Conservation (phyloP, 805 yeast species). For the Tetrapisispora pingtungensis region DNA sequence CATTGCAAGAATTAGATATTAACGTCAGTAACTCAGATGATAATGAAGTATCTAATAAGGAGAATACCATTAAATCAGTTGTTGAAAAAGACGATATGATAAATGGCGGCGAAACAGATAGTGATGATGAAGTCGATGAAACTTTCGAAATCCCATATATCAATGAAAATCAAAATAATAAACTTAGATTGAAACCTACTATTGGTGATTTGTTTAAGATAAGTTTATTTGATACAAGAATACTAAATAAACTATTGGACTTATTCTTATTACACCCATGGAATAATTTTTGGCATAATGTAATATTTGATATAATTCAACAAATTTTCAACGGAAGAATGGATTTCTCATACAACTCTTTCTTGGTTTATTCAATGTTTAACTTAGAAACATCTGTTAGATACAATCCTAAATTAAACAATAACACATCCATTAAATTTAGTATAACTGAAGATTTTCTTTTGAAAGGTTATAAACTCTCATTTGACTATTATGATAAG, state of each 20-base stretch:
- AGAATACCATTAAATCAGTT: conserved; percentile 2
- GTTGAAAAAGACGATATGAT: conserved; percentile 27
- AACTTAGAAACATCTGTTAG: conserved; percentile 12
- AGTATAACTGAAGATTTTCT: conserved; percentile 49
- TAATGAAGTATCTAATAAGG: conserved; percentile 14
- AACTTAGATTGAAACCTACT: conserved; percentile 49
- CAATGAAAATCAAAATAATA: conserved; percentile 30
- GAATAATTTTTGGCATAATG: conserved; percentile 96
- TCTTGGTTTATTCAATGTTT: conserved; percentile 38
- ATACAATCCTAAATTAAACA: conserved; percentile 6
- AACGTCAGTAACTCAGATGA: conserved; percentile 7
- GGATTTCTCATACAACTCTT: conserved; percentile 79
- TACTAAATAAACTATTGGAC: conserved; percentile 55
- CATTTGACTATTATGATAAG: conserved; percentile 49
- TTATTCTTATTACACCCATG: conserved; percentile 84
- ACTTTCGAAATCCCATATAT: conserved; percentile 30
- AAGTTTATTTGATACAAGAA: conserved; percentile 62
- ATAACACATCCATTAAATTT: conserved; percentile 32
- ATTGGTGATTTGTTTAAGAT: conserved; percentile 85
- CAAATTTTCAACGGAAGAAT: conserved; percentile 84
- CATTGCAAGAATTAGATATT: conserved; percentile 23
- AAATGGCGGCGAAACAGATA: conserved; percentile 24
- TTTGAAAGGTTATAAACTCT: conserved; percentile 49
- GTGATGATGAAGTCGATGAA: conserved; percentile 31
- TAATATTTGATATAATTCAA: conserved; percentile 91